Percentiles rank a stretch among this genome's conserved stretches.
These are phyloP conservation scores for Melampsora americana DNA, from an alignment of 1,284 basidiomycete genomes.

Conservation along the genomic window DNA sequence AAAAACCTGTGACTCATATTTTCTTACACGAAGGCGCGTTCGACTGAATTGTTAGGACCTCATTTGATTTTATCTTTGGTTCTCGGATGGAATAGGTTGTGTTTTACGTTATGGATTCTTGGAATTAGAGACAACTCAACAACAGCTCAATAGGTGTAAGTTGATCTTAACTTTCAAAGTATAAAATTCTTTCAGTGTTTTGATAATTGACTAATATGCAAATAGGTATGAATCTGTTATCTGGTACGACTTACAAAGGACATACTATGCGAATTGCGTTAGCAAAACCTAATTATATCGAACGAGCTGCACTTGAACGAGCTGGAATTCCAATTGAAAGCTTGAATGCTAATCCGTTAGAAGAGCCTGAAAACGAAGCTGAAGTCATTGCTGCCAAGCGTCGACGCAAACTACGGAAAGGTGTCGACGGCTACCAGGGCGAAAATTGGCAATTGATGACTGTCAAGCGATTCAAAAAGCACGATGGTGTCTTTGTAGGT, in stretches of 20 bases:
- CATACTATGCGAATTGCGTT: constrained; percentile 74
- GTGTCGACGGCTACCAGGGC: constrained; percentile 37
- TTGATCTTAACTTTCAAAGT: constrained; percentile 39
- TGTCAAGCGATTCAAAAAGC: constrained; percentile 37
- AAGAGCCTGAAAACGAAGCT: constrained; percentile 10
- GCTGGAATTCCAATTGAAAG: constrained; percentile 45
- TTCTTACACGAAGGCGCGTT: neutral
- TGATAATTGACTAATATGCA: constrained; percentile 1
- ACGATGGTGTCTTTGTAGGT: constrained; percentile 30
- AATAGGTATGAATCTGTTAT: constrained; percentile 68
- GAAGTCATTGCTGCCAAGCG: constrained; percentile 7
- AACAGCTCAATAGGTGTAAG: constrained; percentile 66
- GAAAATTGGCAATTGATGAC: constrained; percentile 43
- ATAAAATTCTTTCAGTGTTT: constrained; percentile 36
- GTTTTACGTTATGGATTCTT: constrained; percentile 69
- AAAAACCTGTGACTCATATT: constrained; percentile 6
- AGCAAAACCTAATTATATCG: constrained; percentile 67
- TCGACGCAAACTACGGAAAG: constrained; percentile 23
- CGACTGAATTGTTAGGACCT: no score
- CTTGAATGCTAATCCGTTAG: constrained; percentile 9
- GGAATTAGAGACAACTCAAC: constrained; percentile 66
- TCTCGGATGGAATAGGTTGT: constrained; percentile 50
- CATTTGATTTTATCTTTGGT: neutral
- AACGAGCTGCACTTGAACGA: constrained; percentile 58
- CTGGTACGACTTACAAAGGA: constrained; percentile 76